These are phyloP conservation scores for Pleurozium schreberi DNA, from an alignment of 225 moss, liverwort and hornwort species.

Conservation along the genomic window DNA sequence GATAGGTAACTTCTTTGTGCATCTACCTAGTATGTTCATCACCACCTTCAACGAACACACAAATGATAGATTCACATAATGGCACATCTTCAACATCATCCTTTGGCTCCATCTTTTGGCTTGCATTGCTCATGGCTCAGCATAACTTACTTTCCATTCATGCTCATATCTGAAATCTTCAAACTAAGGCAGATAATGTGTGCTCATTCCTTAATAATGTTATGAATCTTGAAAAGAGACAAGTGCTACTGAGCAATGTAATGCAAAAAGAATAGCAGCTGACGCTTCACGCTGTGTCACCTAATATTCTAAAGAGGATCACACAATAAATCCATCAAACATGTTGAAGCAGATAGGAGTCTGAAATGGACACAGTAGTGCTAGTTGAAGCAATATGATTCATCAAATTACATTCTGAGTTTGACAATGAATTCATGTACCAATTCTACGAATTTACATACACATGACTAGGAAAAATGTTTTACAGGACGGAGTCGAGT, in stretches of 20 bases:
- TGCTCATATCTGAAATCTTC: too few relatives aligned
- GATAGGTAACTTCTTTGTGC: neutral
- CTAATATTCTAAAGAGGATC: neutral
- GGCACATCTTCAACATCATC: neutral
- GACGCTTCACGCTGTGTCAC: neutral
- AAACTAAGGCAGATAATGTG: neutral
- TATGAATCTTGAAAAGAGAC: neutral
- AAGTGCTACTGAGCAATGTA: neutral
- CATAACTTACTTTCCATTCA: neutral
- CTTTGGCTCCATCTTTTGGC: neutral
- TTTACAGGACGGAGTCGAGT: constrained; percentile 15
- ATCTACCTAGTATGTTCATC: neutral
- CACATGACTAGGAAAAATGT: neutral
- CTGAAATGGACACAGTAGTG: neutral
- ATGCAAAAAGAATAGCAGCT: neutral
- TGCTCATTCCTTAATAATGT: neutral
- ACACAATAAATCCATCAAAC: neutral
- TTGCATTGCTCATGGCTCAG: neutral
- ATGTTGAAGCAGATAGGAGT: neutral
- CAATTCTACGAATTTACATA: neutral
- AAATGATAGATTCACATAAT: neutral
- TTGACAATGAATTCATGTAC: neutral
- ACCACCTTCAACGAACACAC: neutral
- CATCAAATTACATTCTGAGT: neutral
- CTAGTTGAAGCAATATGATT: neutral